Conservation (phyloP, 371 early-diverging fungal genomes). For the Blyttiomyces sp. region DNA sequence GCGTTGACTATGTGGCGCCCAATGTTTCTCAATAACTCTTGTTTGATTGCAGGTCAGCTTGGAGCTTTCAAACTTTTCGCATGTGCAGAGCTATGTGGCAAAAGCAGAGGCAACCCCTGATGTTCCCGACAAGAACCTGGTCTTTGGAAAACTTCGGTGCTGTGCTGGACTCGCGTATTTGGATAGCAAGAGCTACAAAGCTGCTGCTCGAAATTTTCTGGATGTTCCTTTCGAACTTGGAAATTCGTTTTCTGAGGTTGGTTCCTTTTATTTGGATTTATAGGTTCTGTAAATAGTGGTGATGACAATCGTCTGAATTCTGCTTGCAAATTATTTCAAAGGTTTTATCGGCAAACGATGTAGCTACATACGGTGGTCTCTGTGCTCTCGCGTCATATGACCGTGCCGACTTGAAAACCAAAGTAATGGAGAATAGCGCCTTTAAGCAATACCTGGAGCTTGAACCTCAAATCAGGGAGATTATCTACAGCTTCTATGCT, state of each 20-base stretch:
- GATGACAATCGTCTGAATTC: no score
- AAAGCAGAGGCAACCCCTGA: conserved; percentile 72
- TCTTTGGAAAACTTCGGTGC: conserved; percentile 62
- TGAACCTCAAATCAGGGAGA: conserved; percentile 68
- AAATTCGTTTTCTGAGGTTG: conserved; percentile 40
- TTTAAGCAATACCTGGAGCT: conserved; percentile 77
- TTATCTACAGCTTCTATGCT: conserved; percentile 65
- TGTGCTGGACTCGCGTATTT: conserved; percentile 66
- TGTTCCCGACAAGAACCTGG: conserved; percentile 53
- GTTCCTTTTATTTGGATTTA: background rate
- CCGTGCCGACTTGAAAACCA: conserved; percentile 62
- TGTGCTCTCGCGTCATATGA: conserved; percentile 78
- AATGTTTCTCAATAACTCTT: background rate
- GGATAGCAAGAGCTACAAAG: conserved; percentile 52
- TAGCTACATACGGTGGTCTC: conserved; percentile 78
- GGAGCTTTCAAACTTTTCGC: conserved; percentile 63
- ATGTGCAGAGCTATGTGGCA: conserved; percentile 67
- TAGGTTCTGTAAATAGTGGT: background rate
- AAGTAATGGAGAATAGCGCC: conserved; percentile 66
- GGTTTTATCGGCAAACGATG: conserved; percentile 74
- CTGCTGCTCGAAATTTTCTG: conserved; percentile 62
- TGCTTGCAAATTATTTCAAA: conserved; percentile 11
- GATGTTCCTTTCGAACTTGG: conserved; percentile 63
- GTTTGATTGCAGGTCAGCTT: conserved; percentile 54
- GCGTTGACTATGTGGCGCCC: background rate